Percentiles rank a stretch among this genome's conserved stretches.
phyloP scores from a whole-genome alignment of 2,329 filamentous ascomycete genomes.

The Leptographium flavum region DNA sequence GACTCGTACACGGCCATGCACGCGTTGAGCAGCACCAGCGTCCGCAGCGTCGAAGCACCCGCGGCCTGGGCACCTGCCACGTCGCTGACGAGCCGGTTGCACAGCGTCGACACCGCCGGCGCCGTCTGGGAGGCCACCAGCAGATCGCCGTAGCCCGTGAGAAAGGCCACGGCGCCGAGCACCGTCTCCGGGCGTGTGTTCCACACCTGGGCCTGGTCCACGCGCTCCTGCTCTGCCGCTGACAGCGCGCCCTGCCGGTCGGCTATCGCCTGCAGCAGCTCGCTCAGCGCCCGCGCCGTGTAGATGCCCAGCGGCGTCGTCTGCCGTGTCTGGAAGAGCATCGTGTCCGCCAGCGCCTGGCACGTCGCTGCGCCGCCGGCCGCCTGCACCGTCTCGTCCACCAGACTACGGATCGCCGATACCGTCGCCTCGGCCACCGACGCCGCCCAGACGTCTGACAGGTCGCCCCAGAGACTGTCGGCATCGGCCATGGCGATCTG shows the following conservation, averaged over 20 bases:
- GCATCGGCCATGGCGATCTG: constrained; percentile 32
- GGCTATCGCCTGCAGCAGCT: constrained; percentile 31
- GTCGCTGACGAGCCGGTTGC: constrained; percentile 47
- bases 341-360: constrained; percentile 26
- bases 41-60: constrained; percentile 29
- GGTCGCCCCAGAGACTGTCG: constrained; percentile 31
- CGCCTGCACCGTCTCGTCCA: no score
- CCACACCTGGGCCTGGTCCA: constrained; percentile 29
- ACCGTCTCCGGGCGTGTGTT: constrained; percentile 31
- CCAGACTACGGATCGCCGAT: constrained; percentile 21
- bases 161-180: constrained; percentile 33
- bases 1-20: constrained; percentile 35
- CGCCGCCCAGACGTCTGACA: constrained; percentile 21
- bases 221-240: constrained; percentile 29
- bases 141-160: constrained; percentile 37
- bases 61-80: constrained; percentile 33
- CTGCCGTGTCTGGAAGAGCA: constrained; percentile 28
- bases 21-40: constrained; percentile 39
- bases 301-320: constrained; percentile 33
- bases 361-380: no score
- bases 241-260: constrained; percentile 33
- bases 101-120: constrained; percentile 37
- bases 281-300: constrained; percentile 35
- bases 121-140: constrained; percentile 32
- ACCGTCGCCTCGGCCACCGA: constrained; percentile 29